Evolutionary conservation across 2,329 filamentous ascomycete species (phyloP).

Genomic region (Penicillium rolfsii): DNA sequence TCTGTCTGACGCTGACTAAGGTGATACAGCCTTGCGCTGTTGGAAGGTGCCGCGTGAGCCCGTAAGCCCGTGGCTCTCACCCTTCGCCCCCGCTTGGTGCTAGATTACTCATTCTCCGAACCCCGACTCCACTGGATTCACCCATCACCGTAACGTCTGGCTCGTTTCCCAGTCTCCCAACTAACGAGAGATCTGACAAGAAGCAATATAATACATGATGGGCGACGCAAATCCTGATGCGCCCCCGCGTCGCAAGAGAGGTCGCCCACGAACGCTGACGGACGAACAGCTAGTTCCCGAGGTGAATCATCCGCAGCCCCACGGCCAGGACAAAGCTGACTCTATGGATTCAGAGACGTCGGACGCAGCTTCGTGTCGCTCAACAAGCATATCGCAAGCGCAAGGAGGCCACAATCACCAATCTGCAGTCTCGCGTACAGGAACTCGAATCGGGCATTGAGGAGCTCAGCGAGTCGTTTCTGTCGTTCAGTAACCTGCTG

Average conservation of each 20-base stretch:
- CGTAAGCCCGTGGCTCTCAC: not conserved
- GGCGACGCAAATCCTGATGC: slow-evolving; percentile 8
- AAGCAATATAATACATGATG: not conserved
- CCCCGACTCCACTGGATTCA: slow-evolving; percentile 8
- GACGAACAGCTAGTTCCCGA: slow-evolving; percentile 30
- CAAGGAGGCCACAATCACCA: slow-evolving; percentile 32
- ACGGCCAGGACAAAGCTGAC: not conserved
- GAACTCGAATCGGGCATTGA: slow-evolving; percentile 31
- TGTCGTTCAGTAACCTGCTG: slow-evolving; percentile 34
- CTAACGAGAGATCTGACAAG: not conserved
- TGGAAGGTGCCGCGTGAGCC: not conserved
- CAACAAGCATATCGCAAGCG: slow-evolving; percentile 33
- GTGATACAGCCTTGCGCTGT: no score
- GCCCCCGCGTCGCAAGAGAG: slow-evolving; percentile 28
- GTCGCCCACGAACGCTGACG: slow-evolving; percentile 28
- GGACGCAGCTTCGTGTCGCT: slow-evolving; percentile 32
- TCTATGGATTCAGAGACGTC: slow-evolving; percentile 25
- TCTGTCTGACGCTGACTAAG: not conserved
- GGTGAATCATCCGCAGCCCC: slow-evolving; percentile 19
- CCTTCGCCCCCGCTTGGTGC: slow-evolving; percentile 12
- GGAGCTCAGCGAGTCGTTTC: slow-evolving; percentile 31
- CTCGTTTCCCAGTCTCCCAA: not conserved
- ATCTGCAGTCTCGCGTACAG: slow-evolving; percentile 29
- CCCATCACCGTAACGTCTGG: not conserved
- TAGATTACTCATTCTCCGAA: slow-evolving; percentile 22